Base-by-base conservation (phyloP, 148 eudicot genomes). In the Heliamphora exappendiculata region DNA sequence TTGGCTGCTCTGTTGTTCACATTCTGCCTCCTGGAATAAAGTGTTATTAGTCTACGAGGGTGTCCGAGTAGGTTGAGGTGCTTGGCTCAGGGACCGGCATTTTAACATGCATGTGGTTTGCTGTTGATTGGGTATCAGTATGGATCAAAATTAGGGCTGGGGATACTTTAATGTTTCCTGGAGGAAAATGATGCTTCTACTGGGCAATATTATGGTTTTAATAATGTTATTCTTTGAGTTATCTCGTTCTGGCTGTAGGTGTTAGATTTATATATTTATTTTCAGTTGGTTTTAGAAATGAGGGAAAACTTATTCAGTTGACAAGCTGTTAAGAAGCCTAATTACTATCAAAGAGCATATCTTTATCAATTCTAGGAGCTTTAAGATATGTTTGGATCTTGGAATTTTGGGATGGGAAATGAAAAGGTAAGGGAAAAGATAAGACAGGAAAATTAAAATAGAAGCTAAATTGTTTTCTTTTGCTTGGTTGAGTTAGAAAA, bases 1-100 rank as follows among this genome's bases (percentile, higher is more conserved):
- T 78, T 74, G 41, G n/a, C 59, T 51, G 19, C 31, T 5, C 8
- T 72, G 67, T 47, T 67, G 20, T 72, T 59, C 39, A 44, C 66
- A 29, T 54, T 55, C 13, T 76, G 47, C 66, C 50, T 74, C 4
- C 8, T 62, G 14, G 45, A 39, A 13, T 64, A 5, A 37, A 1
- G 39, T 26, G 36, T 70, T 70, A 4, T 29, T 49, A 34, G 29
- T 39, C 57, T 14, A 47, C 20, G 49, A 29, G 20, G 58, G 31
- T 49, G 58, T 49, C 53, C 6, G 24, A 26, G 62, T 53, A 17
- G n/a, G 22, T 3, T 20, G n/a, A 10, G 5, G 13, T 70, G 31
- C 28, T 53, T 31, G 28, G 28, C 31, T 28, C 26, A 29, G 55
- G 41, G 24, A 49, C 37, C 37, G 7, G 10, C 26, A 31, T 17